A percentile compares a stretch with the other conserved stretches of the same genome.
phyloP scores from a whole-genome alignment of 2,329 filamentous ascomycete species.

The Scleromitrula shiraiana region DNA sequence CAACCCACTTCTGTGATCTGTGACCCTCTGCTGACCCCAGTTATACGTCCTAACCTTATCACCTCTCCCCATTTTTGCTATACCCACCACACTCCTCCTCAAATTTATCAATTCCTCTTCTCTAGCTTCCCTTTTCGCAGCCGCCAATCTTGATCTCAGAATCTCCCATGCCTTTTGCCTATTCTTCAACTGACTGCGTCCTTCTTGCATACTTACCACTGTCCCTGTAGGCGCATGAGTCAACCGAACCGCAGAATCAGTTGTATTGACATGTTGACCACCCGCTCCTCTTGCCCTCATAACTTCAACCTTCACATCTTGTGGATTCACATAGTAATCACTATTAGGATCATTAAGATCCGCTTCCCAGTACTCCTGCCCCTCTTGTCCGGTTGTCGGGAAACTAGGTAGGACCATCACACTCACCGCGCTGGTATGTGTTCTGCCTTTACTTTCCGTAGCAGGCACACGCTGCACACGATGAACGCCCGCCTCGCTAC shows the following conservation, averaged over 20 bases:
- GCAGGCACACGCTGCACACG: conserved; percentile 87
- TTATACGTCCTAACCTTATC: conserved; percentile 86
- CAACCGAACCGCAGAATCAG: conserved; percentile 87
- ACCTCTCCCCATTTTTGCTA: conserved; percentile 75
- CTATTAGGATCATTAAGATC: conserved; percentile 78
- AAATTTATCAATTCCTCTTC: conserved; percentile 72
- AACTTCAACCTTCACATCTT: conserved; percentile 76
- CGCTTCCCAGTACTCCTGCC: conserved; percentile 41
- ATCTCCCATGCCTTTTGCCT: conserved; percentile 80
- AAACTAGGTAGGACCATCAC: conserved; percentile 89
- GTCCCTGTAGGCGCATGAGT: conserved; percentile 85
- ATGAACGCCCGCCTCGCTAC: conserved; percentile 89
- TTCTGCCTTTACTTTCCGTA: conserved; percentile 84
- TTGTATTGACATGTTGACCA: conserved; percentile 97
- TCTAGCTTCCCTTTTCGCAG: conserved; percentile 68
- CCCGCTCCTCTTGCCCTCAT: conserved; percentile 91
- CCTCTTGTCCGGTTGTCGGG: conserved; percentile 44
- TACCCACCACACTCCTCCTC: conserved; percentile 69
- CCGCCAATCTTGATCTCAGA: conserved; percentile 73
- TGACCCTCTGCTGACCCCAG: conserved; percentile 61
- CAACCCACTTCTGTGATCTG: conserved; percentile 61
- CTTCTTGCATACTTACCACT: conserved; percentile 87
- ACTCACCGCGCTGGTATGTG: conserved; percentile 86
- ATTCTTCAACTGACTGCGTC: conserved; percentile 83
- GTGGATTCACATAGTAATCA: conserved; percentile 81